Evolutionary conservation across 1,284 basidiomycete species (phyloP), one percentile per base, ranked within the genome.

Genomic region (Pseudozyma tsukubaensis): DNA sequence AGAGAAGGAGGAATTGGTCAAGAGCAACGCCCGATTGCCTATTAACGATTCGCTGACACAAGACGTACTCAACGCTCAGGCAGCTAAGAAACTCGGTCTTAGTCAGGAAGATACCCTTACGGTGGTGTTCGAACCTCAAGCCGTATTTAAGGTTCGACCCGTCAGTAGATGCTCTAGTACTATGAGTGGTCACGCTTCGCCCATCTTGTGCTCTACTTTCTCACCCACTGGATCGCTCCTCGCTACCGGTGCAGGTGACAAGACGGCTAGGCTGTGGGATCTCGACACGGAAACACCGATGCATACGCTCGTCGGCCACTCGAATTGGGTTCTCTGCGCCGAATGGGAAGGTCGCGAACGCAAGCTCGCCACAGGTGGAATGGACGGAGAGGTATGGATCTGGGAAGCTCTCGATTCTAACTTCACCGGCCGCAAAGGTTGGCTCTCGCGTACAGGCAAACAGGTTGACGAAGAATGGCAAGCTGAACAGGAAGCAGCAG

Each of bases 341-440:
- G 97, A 97, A 83, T 99, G 96, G 96, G 95, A 98, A 80, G 91
- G 92, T 0, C 88, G 92, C 86, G 96, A 97, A 83, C 88, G 94
- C 59, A 91, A 91, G 73, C 86, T 98, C 16, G 96, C 94, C 1
- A 96, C 93, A 1, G 97, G 82, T 37, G 82, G 80, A 47, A 82
- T 80, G 81, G 72, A 78, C 21, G 82, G 82, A 40, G 79, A 82
- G 35, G 78, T 84, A 13, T 80, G 79, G 71, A 57, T 84, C 24
- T 84, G 82, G 82, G 61, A 82, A 37, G 79, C 80, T 19, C 68
- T 83, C 36, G 76, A 82, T 42, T 21, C 76, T 16, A 54, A 44
- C 11, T 58, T 51, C 36, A 75, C 76, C 18, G 77, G 80, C 8
- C 72, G 75, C 34, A 76, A 72, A 37, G 80, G 69, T 24, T 81